Base-by-base conservation (phyloP, 1,284 basidiomycete species). In the Cryptococcus sp. region DNA sequence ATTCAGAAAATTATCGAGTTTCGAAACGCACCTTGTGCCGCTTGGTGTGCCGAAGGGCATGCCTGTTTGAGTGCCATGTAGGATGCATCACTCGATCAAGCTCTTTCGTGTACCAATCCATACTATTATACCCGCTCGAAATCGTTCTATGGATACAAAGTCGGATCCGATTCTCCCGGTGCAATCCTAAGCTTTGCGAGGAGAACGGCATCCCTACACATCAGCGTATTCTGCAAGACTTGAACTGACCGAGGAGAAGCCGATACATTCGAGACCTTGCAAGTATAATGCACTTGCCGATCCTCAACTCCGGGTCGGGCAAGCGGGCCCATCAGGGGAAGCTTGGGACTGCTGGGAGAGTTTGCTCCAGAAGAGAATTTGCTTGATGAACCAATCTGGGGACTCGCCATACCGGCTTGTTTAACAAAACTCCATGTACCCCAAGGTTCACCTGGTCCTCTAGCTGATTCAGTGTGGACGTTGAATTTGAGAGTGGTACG, bases 1-100 rank as follows among this genome's bases (percentile, higher is more conserved):
- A 79, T 80, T 79, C 78, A 80, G 79, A 80, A 78, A 80, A 81
- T 80, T 79, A 80, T 81, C 78, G 78, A 81, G 78, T 80, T 77
- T 80, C 80, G 80, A 78, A 81, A 81, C 77, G 78, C 79, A 80
- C 67, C 76, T 80, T 80, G 78, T 77, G 73, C 79, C 75, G 76
- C 74, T 76, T 78, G 77, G 79, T 78, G 79, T 79, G 79, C 78
- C 74, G 76, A 76, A 74, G 75, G 75, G 79, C 74, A 81, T 78
- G 77, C 78, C 78, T 78, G 78, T 79, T 79, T 79, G 78, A 80
- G 79, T 78, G 79, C 79, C 78, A 76, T 66, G 61, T n/a, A n/a
- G n/a, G 28, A 28, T 28, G 28, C 28, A 28, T 28, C 11, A 28
- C 28, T 11, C 28, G 11, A 28, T 28, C 28, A 28, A 28, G 28